Evolutionary conservation across 805 yeast genomes (phyloP).

Genomic region (Novakomyces olei): DNA sequence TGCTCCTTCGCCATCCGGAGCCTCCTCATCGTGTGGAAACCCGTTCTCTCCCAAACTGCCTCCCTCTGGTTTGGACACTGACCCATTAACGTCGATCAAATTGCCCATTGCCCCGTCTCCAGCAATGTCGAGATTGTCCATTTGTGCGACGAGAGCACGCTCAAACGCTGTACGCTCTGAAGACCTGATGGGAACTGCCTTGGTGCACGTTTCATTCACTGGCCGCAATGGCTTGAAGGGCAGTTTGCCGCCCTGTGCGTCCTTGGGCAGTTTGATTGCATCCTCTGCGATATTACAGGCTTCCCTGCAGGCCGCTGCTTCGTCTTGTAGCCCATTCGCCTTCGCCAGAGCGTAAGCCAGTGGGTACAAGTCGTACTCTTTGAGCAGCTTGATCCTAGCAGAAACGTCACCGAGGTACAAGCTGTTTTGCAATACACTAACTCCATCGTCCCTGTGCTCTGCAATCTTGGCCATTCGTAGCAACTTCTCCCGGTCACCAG

Average conservation of each 20-base stretch:
- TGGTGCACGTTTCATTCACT: slow-evolving; percentile 16
- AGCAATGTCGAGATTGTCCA: no score
- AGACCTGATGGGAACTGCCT: no score
- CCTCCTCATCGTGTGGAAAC: slow-evolving; percentile 6
- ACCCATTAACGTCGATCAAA: slow-evolving; percentile 10
- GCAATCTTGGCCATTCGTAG: slow-evolving; percentile 75
- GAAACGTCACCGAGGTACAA: slow-evolving; percentile 53
- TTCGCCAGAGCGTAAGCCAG: slow-evolving; percentile 87
- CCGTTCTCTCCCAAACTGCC: slow-evolving; percentile 10
- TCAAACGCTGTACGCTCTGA: no score
- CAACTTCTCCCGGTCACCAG: slow-evolving; percentile 60
- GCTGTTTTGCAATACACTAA: slow-evolving; percentile 64
- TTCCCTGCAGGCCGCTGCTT: slow-evolving; percentile 49
- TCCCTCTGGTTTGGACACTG: slow-evolving; percentile 1
- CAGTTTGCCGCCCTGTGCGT: no score
- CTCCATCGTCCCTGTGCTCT: slow-evolving; percentile 60
- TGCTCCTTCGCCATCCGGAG: slow-evolving; percentile 11
- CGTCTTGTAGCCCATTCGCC: slow-evolving; percentile 54
- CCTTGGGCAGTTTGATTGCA: slow-evolving; percentile 45
- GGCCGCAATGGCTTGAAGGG: slow-evolving; percentile 57
- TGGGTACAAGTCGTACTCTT: slow-evolving; percentile 61
- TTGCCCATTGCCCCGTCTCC: slow-evolving; percentile 10
- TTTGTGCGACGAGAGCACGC: no score
- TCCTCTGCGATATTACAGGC: slow-evolving; percentile 44
- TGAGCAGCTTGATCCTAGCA: slow-evolving; percentile 50